phyloP scores from a whole-genome alignment of 306 rosid species.

The Casuarina cunninghamiana region DNA sequence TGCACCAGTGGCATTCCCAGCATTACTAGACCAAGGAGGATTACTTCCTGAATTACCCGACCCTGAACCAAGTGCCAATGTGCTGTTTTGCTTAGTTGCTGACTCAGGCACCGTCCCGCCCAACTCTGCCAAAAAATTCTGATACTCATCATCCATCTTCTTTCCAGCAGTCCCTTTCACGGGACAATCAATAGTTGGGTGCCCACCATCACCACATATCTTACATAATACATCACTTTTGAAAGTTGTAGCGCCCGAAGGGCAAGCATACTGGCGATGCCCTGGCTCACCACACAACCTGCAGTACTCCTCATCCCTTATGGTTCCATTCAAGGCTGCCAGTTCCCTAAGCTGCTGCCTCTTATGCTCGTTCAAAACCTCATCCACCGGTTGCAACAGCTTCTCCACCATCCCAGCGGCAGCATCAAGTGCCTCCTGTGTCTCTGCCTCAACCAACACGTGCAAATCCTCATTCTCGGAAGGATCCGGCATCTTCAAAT shows the following conservation, averaged over 20 bases:
- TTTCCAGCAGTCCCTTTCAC: constrained; percentile 80
- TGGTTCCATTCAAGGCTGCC: constrained; percentile 93
- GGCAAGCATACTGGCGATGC: constrained; percentile 92
- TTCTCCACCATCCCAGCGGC: constrained; percentile 99
- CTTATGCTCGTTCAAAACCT: constrained; percentile 96
- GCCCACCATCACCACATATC: constrained; percentile 99
- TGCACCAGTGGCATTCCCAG: constrained; percentile 36
- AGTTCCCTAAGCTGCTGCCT: constrained; percentile 98
- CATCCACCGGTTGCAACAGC: constrained; percentile 96
- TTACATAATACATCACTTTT: constrained; percentile 92
- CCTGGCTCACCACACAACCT: constrained; percentile 98
- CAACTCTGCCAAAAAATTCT: constrained; percentile 92
- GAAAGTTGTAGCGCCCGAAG: constrained; percentile 81
- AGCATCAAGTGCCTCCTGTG: constrained; percentile 84
- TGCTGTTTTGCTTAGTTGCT: constrained; percentile 42
- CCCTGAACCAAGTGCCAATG: constrained; percentile 71
- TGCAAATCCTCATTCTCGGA: constrained; percentile 96
- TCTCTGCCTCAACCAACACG: constrained; percentile 94
- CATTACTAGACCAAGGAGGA: constrained; percentile 90
- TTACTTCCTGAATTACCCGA: constrained; percentile 53
- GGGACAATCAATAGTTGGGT: constrained; percentile 95
- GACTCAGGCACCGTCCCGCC: constrained; percentile 68
- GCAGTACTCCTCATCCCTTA: constrained; percentile 95
- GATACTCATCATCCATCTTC: constrained; percentile 85
- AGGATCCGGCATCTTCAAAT: constrained; percentile 76